Evolutionary conservation across 2,329 filamentous ascomycete species (phyloP), one percentile per base, ranked within the genome.

Genomic region (Exophiala sideris): DNA sequence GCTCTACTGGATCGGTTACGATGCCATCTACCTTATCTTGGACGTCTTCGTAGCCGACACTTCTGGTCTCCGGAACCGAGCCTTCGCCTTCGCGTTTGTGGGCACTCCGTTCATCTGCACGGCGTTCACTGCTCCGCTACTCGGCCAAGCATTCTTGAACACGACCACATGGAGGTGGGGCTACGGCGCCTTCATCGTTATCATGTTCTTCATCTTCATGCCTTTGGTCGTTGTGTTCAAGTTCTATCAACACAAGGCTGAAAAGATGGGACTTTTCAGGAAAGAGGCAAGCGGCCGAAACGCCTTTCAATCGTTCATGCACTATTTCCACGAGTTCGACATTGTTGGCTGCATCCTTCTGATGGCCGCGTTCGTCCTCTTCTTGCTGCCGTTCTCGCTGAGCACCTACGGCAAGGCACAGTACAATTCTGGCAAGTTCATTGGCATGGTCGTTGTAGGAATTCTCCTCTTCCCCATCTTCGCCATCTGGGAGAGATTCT

Each of bases 361-460:
- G 47, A 76, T 77, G 12, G 73, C 71, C 1, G 85, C 81, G 0
- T 79, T 86, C 64, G 75, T 80, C 1, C 70, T 88, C 2, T 80
- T 88, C 67, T 74, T 88, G 7, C 75, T 88, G n/a, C 81, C 85
- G 0, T 85, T 88, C 69, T 81, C 71, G 32, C 73, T 88, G 70
- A 32, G 21, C 73, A 56, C 52, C 62, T 20, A 67, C 65, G 48
- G 68, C 73, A 41, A 53, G 64, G 7, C 54, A 69, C n/a, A 64
- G 68, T n/a, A 84, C 79, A 74, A 73, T 9, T 73, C 74, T 2
- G 68, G 73, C 9, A 59, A 74, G 34, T 73, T 81, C 56, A 75
- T 81, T 52, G 69, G 66, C 52, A 74, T 83, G 64, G 63, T 74
- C 9, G 72, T 84, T 5, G 63, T 85, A 33, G 84, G 85, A 0